Percentiles rank a stretch among this genome's conserved stretches.
phyloP scores from a whole-genome alignment of 192 early-diverging fungal species.

The Mortierella antarctica region DNA sequence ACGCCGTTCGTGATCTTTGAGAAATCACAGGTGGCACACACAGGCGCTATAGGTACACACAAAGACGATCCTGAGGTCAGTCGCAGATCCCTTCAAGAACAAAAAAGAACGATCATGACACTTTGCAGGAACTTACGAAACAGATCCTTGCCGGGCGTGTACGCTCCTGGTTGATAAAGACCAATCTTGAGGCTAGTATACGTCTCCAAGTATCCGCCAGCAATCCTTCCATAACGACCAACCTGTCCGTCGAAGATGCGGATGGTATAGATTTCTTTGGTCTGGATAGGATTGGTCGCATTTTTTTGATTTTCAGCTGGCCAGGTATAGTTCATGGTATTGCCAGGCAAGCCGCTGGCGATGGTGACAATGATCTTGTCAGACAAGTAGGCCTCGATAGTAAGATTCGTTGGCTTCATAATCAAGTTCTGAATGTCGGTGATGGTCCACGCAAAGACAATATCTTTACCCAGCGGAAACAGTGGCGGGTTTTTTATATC shows the following conservation, averaged over 20 bases:
- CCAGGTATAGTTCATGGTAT: slow-evolving; percentile 42
- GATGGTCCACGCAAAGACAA: slow-evolving; percentile 29
- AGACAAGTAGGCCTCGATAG: slow-evolving; percentile 29
- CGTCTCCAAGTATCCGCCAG: slow-evolving; percentile 27
- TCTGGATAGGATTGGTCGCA: slow-evolving; percentile 10
- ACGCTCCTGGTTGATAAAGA: slow-evolving; percentile 9
- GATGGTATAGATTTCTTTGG: slow-evolving; percentile 14
- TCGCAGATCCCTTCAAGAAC: not conserved
- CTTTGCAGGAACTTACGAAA: slow-evolving; percentile 20
- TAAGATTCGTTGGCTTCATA: slow-evolving; percentile 25
- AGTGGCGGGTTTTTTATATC: slow-evolving; percentile 16
- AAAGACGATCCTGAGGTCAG: not conserved
- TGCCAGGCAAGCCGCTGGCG: slow-evolving; percentile 32
- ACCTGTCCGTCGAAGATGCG: slow-evolving; percentile 22
- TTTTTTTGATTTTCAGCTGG: slow-evolving; percentile 27
- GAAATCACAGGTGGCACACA: slow-evolving; percentile 35
- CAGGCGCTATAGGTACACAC: slow-evolving; percentile 10
- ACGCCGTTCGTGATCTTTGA: slow-evolving; percentile 19
- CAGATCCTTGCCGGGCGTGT: slow-evolving; percentile 17
- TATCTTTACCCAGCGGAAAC: slow-evolving; percentile 27
- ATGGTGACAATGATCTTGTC: slow-evolving; percentile 22
- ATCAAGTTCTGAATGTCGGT: slow-evolving; percentile 7
- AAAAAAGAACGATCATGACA: not conserved
- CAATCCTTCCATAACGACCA: slow-evolving; percentile 1
- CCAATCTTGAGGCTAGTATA: slow-evolving; percentile 31